Percentiles rank a stretch among this genome's conserved stretches.
Evolutionary conservation across 495 filamentous ascomycete species (phyloP).

Genomic region (Penicillium ochrochloron): DNA sequence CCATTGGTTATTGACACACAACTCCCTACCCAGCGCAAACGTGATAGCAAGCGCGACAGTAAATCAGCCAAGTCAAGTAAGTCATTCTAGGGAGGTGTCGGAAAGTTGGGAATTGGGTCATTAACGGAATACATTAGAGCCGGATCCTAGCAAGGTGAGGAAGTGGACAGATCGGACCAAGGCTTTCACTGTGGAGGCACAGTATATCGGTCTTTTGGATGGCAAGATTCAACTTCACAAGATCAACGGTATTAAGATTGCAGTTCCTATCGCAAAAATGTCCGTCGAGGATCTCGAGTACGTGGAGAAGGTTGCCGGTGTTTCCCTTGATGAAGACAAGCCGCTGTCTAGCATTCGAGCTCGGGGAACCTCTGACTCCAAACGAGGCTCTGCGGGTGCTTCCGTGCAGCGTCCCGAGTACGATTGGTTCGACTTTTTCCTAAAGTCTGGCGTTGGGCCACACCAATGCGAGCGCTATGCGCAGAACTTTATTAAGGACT

Average conservation of each 20-base stretch:
- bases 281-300: constrained; percentile 92
- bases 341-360: constrained; percentile 77
- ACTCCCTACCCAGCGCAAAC: constrained; percentile 64
- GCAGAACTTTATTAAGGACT: constrained; percentile 82
- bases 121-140: constrained; percentile 57
- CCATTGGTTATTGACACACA: constrained; percentile 7
- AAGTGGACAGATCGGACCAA: constrained; percentile 94
- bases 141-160: constrained; percentile 80
- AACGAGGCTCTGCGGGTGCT: constrained; percentile 50
- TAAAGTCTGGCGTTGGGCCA: constrained; percentile 85
- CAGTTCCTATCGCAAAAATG: constrained; percentile 94
- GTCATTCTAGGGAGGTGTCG: constrained; percentile 33
- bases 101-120: constrained; percentile 20
- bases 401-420: constrained; percentile 69
- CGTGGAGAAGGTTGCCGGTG: constrained; percentile 82
- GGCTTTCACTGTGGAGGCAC: constrained; percentile 95
- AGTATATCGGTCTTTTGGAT: constrained; percentile 88
- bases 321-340: constrained; percentile 95
- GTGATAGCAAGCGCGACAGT: constrained; percentile 64
- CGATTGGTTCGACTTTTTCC: constrained; percentile 99
- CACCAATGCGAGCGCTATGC: constrained; percentile 94
- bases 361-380: constrained; percentile 30
- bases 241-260: constrained; percentile 96
- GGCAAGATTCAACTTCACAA: constrained; percentile 99
- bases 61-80: constrained; percentile 68